Evolutionary conservation across 2,329 filamentous ascomycete genomes (phyloP).

Genomic region (Paecilomyces sp.): DNA sequence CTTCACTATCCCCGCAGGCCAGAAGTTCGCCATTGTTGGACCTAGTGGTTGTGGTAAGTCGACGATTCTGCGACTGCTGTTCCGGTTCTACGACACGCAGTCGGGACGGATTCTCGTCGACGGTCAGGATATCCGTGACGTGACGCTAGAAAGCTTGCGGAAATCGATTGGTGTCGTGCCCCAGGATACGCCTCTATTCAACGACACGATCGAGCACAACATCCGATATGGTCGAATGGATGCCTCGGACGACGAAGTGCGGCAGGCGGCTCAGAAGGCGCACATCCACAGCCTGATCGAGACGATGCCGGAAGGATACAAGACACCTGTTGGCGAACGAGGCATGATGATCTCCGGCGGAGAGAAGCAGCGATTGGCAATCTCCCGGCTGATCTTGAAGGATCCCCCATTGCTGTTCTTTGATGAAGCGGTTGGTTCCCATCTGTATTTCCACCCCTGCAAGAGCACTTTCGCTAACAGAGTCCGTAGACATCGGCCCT

Average conservation of each 20-base stretch:
- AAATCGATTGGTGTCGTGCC: slow-evolving; percentile 89
- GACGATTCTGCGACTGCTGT: slow-evolving; percentile 81
- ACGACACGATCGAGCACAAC: slow-evolving; percentile 92
- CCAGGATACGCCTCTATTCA: slow-evolving; percentile 95
- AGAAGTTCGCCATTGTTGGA: slow-evolving; percentile 93
- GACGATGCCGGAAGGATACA: slow-evolving; percentile 77
- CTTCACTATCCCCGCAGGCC: slow-evolving; percentile 86
- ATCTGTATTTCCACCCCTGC: neutral
- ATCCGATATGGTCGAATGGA: slow-evolving; percentile 84
- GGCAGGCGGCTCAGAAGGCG: slow-evolving; percentile 71
- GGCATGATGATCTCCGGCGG: slow-evolving; percentile 96
- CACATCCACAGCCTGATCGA: slow-evolving; percentile 77
- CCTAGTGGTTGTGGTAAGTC: slow-evolving; percentile 95
- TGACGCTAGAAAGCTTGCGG: slow-evolving; percentile 75
- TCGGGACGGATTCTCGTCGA: slow-evolving; percentile 82
- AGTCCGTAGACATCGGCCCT: slow-evolving; percentile 64
- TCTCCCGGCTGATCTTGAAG: slow-evolving; percentile 77
- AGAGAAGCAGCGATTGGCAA: slow-evolving; percentile 85
- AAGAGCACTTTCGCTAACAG: slow-evolving; percentile 1
- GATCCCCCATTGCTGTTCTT: slow-evolving; percentile 89
- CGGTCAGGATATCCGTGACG: slow-evolving; percentile 80
- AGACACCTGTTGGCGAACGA: slow-evolving; percentile 85
- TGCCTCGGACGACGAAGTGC: slow-evolving; percentile 64
- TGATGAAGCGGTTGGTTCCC: slow-evolving; percentile 65
- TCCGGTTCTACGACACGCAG: slow-evolving; percentile 90